Evolutionary conservation across 2,329 filamentous ascomycete genomes (phyloP).

Genomic region (Fusarium nelsonii): DNA sequence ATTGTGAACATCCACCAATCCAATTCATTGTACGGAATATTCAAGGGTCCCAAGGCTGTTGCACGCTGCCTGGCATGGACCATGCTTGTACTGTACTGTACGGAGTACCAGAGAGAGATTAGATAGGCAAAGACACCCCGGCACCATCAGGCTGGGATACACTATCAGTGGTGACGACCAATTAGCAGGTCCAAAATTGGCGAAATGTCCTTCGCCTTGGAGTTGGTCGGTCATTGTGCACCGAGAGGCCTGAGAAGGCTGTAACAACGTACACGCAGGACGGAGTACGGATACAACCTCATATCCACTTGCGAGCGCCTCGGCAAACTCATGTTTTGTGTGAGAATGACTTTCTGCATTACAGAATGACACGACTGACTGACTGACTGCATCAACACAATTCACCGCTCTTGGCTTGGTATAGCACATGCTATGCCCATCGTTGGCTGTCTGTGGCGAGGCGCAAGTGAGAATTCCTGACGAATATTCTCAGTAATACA

Average conservation of each 20-base stretch:
- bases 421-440: not conserved
- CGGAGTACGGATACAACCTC: conserved; percentile 19
- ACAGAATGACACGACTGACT: conserved; percentile 27
- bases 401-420: conserved; percentile 1
- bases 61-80: conserved; percentile 27
- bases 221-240: conserved; percentile 12
- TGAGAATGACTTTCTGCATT: conserved; percentile 22
- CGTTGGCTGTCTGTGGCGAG: conserved; percentile 24
- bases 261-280: conserved; percentile 1
- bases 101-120: conserved; percentile 28
- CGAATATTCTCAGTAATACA: not conserved
- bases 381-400: conserved; percentile 25
- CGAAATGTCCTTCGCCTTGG: conserved; percentile 25
- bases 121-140: conserved; percentile 32
- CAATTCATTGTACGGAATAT: conserved; percentile 20
- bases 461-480: conserved; percentile 22
- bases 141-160: conserved; percentile 40
- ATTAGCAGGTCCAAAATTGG: conserved; percentile 32
- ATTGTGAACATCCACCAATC: conserved; percentile 40
- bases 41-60: conserved; percentile 16
- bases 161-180: conserved; percentile 30
- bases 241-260: conserved; percentile 23
- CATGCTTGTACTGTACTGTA: conserved; percentile 24
- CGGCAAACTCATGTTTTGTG: conserved; percentile 29
- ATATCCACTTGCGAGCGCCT: conserved; percentile 29